phyloP scores from a whole-genome alignment of 768 basidiomycete species.

The Collybiopsis luxurians region DNA sequence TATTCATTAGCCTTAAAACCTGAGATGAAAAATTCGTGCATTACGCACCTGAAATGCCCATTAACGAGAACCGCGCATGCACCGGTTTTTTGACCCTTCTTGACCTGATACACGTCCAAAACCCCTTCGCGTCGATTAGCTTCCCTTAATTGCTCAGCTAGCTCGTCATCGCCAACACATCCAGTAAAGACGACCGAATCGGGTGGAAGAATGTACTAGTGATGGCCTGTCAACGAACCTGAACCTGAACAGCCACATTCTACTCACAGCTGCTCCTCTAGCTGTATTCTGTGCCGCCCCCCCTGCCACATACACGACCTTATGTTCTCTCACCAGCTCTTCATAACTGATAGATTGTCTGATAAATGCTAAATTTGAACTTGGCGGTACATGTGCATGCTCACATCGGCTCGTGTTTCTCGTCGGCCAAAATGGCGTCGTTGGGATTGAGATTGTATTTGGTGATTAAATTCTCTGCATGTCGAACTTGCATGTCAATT shows the following conservation, averaged over 20 bases:
- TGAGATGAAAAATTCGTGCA: background rate
- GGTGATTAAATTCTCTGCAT: constrained; percentile 61
- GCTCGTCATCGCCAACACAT: constrained; percentile 67
- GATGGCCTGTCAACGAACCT: background rate
- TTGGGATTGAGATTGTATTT: constrained; percentile 74
- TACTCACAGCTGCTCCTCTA: constrained; percentile 68
- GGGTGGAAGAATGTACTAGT: constrained; percentile 68
- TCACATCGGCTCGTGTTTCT: constrained; percentile 66
- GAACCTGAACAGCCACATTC: constrained; percentile 25
- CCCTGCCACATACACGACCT: constrained; percentile 70
- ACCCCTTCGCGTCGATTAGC: constrained; percentile 74
- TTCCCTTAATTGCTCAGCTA: constrained; percentile 59
- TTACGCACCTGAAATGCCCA: constrained; percentile 58
- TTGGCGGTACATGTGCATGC: constrained; percentile 16
- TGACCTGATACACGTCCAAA: constrained; percentile 64
- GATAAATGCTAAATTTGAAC: background rate
- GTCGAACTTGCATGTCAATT: constrained; percentile 70
- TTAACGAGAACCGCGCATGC: constrained; percentile 78
- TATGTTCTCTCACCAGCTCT: constrained; percentile 56
- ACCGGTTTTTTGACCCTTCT: constrained; percentile 61
- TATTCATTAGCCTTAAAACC: background rate
- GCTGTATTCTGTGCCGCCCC: constrained; percentile 80
- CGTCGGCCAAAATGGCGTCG: constrained; percentile 74
- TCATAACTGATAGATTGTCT: constrained; percentile 51
- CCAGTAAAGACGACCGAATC: constrained; percentile 71